phyloP scores from a whole-genome alignment of 2,329 filamentous ascomycete genomes.

The Colletotrichum spaethianum region DNA sequence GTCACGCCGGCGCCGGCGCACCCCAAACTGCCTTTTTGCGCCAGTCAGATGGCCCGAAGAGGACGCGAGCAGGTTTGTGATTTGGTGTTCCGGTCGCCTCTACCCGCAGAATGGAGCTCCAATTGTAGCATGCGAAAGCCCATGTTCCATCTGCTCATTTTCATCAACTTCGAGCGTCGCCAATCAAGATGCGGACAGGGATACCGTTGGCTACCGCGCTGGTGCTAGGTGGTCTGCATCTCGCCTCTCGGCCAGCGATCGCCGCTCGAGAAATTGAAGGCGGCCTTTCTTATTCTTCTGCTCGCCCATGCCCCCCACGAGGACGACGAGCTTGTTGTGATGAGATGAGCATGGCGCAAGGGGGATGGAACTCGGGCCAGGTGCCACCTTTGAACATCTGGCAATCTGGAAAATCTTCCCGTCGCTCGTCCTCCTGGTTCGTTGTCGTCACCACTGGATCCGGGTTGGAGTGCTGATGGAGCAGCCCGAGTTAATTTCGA shows the following conservation, averaged over 20 bases:
- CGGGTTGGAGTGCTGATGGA: conserved; percentile 16
- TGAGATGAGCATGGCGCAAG: conserved; percentile 16
- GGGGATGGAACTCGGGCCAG: conserved; percentile 16
- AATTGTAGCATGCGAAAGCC: conserved; percentile 6
- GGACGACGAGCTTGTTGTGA: conserved; percentile 2
- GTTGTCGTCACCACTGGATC: conserved; percentile 35
- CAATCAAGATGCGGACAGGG: conserved; percentile 31
- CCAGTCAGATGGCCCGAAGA: not conserved
- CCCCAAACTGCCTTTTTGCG: not conserved
- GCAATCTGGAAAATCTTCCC: conserved; percentile 27
- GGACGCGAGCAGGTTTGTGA: conserved; percentile 7
- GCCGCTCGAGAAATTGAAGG: conserved; percentile 32
- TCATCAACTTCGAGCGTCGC: conserved; percentile 32
- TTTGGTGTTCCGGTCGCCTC: conserved; percentile 9
- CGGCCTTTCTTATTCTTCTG: conserved; percentile 24
- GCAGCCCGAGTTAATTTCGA: conserved; percentile 29
- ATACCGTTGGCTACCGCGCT: conserved; percentile 18
- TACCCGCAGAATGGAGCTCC: conserved; percentile 10
- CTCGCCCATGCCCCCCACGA: not conserved
- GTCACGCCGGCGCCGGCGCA: not conserved
- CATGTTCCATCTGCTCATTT: conserved; percentile 37
- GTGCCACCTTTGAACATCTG: conserved; percentile 17
- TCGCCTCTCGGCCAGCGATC: conserved; percentile 28
- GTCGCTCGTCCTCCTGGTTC: conserved; percentile 14
- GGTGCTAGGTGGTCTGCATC: conserved; percentile 25